A percentile compares a stretch with the other conserved stretches of the same genome.
phyloP scores from a whole-genome alignment of 2,329 filamentous ascomycete species.

The Penicillium glabrum region DNA sequence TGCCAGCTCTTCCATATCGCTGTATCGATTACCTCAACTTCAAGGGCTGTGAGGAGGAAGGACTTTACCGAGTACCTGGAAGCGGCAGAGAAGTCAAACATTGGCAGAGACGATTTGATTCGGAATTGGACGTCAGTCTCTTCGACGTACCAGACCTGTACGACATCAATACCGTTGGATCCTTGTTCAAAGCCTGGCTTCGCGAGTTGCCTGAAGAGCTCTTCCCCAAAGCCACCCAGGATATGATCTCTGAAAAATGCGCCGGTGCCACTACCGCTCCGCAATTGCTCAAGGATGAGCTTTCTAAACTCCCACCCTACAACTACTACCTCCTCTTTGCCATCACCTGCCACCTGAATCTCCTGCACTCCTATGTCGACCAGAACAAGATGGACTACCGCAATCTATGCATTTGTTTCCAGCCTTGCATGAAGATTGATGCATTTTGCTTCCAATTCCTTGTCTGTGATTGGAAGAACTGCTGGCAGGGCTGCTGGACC shows the following conservation, averaged over 20 bases:
- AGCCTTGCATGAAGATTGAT: conserved; percentile 95
- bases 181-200: conserved; percentile 94
- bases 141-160: conserved; percentile 86
- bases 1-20: conserved; percentile 92
- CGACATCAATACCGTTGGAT: conserved; percentile 94
- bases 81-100: conserved; percentile 88
- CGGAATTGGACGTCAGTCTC: conserved; percentile 84
- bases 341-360: conserved; percentile 91
- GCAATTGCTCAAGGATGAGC: conserved; percentile 82
- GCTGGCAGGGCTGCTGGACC: conserved; percentile 94
- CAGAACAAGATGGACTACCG: conserved; percentile 99
- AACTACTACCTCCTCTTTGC: conserved; percentile 98
- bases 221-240: conserved; percentile 81
- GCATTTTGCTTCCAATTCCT: conserved; percentile 93
- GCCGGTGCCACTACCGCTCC: conserved; percentile 76
- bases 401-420: conserved; percentile 94
- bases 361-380: conserved; percentile 85
- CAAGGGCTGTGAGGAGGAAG: conserved; percentile 90
- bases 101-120: conserved; percentile 89
- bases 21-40: conserved; percentile 96
- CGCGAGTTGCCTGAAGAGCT: conserved; percentile 92
- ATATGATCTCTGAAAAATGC: conserved; percentile 76
- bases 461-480: conserved; percentile 92
- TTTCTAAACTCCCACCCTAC: conserved; percentile 91
- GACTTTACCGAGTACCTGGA: conserved; percentile 87